These are phyloP conservation scores for Geotrichum bryndzae DNA, from an alignment of 1,139 yeast species.

Conservation along the genomic window DNA sequence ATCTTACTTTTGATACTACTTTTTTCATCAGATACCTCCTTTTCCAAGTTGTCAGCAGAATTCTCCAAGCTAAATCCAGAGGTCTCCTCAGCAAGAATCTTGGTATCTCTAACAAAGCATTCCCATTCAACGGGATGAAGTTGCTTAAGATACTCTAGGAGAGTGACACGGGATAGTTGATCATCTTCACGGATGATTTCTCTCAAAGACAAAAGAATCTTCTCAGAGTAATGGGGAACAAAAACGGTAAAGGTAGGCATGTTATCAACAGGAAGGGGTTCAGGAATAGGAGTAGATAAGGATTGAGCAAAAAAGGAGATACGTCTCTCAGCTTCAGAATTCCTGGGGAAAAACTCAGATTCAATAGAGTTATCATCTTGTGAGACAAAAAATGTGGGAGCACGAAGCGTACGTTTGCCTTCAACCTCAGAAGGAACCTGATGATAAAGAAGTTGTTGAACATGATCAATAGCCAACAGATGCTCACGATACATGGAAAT, in stretches of 20 bases:
- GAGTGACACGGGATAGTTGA: constrained; percentile 93
- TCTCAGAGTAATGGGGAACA: constrained; percentile 97
- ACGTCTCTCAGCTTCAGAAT: constrained; percentile 98
- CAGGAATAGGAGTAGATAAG: constrained; percentile 95
- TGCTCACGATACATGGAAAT: constrained; percentile 98
- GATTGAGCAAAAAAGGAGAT: constrained; percentile 98
- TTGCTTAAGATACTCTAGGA: constrained; percentile 93
- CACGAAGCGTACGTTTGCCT: constrained; percentile 96
- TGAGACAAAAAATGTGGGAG: constrained; percentile 96
- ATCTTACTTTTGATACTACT: constrained; percentile 80
- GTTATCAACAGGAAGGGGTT: constrained; percentile 96
- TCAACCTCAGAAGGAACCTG: constrained; percentile 91
- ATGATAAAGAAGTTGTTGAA: constrained; percentile 90
- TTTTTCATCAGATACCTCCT: constrained; percentile 45
- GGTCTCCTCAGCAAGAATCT: constrained; percentile 90
- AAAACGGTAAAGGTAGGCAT: constrained; percentile 98
- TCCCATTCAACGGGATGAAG: constrained; percentile 99
- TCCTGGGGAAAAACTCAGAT: constrained; percentile 91
- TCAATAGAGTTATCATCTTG: constrained; percentile 95
- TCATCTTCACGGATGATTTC: constrained; percentile 98
- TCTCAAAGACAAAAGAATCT: constrained; percentile 86
- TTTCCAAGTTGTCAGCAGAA: constrained; percentile 42
- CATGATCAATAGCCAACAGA: constrained; percentile 93
- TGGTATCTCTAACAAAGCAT: constrained; percentile 96
- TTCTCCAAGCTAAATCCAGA: constrained; percentile 25